Evolutionary conservation across 2,329 filamentous ascomycete genomes (phyloP).

Genomic region (Sclerotiophoma versabilis): DNA sequence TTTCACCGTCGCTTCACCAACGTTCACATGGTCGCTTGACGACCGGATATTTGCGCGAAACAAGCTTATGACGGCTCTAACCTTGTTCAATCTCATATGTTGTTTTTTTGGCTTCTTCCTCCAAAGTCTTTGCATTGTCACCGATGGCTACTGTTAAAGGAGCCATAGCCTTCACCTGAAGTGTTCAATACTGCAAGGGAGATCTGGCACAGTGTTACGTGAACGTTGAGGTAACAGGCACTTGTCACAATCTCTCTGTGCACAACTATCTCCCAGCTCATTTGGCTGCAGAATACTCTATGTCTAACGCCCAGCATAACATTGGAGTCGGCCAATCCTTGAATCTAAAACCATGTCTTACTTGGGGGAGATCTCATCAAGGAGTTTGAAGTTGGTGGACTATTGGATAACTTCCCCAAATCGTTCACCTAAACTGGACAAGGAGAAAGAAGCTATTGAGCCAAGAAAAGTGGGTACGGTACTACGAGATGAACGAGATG

Average conservation of each 20-base stretch:
- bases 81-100: too few species aligned
- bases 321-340: background rate
- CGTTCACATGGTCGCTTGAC: too few species aligned
- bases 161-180: too few species aligned
- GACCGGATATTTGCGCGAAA: too few species aligned
- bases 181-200: too few species aligned
- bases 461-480: background rate
- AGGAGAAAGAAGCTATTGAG: background rate
- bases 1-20: background rate
- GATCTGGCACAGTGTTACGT: background rate
- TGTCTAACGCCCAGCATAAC: background rate
- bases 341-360: background rate
- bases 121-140: too few species aligned
- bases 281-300: background rate
- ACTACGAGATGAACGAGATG: background rate
- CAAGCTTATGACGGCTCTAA: too few species aligned
- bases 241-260: background rate
- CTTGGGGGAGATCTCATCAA: background rate
- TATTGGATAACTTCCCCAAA: background rate
- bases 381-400: background rate
- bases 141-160: too few species aligned
- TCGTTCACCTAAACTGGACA: background rate
- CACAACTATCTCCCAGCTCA: background rate
- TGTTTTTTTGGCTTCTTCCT: too few species aligned
- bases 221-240: background rate